Evolutionary conservation across 768 basidiomycete species (phyloP), one percentile per base, ranked within the genome.

Genomic region (Kwoniella europaea): DNA sequence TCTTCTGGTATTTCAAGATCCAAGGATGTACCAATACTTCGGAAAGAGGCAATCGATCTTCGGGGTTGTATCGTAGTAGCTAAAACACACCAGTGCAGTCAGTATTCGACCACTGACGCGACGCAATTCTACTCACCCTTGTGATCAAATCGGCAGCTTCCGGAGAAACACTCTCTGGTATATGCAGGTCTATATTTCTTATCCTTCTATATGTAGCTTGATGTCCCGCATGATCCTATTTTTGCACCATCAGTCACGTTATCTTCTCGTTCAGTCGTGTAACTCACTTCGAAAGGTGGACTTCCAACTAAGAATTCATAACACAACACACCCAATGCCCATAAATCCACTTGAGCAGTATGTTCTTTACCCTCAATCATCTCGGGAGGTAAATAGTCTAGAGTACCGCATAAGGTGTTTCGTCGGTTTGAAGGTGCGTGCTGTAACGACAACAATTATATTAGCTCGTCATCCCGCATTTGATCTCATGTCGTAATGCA

Each of bases 381-480:
- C 86, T 98, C 96, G 13, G 97, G 96, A 0, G 97, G 95, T 12
- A 99, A 87, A 82, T 98, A 98, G 82, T 98, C 97, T 56, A 98
- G 85, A 1, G 96, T 98, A 13, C 96, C 96, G 76, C 96, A 98
- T 12, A 98, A 87, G 0, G 97, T 98, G 85, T 88, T 91, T 55
- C 96, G 86, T 56, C 85, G 86, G 80, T 94, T 92, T 1, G 92
- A 89, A 0, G 96, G 96, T 0, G 95, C 96, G 82, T 98, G 96
- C 9, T 81, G 20, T 35, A 12, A 41, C 9, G 5, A 22, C 2
- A 53, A 41, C 24, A 1, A 22, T 41, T 1, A 10, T 22, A 15
- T 29, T n/a, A 15, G 27, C 16, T 52, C 27, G 27, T 22, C 10
- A 42, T 13, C 35, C 43, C 6, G 16, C 41, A n/a, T 35, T 42